Percentiles rank a stretch among this genome's conserved stretches.
These are phyloP conservation scores for Eremochloa ophiuroides DNA, from an alignment of 176 grass and related monocot species.

Conservation along the genomic window DNA sequence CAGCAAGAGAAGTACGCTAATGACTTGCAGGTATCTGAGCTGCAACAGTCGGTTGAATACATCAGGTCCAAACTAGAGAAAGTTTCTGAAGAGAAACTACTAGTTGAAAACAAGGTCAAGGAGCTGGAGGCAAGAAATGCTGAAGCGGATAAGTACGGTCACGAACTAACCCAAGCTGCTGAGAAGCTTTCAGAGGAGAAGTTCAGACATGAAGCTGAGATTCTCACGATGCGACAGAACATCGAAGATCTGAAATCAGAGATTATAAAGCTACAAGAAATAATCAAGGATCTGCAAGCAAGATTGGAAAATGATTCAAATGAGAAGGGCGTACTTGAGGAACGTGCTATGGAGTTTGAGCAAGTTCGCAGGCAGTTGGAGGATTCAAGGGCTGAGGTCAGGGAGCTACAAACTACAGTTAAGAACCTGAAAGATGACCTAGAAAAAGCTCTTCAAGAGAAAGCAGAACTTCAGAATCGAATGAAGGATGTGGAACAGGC, in stretches of 20 bases:
- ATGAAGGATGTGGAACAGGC: constrained; percentile 47
- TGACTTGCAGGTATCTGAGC: background rate
- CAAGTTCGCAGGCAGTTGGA: constrained; percentile 45
- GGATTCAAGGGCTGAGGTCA: constrained; percentile 19
- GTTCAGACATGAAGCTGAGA: constrained; percentile 42
- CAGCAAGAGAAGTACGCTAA: constrained; percentile 5
- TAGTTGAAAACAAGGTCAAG: constrained; percentile 21
- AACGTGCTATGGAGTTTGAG: constrained; percentile 43
- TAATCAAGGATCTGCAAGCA: constrained; percentile 45
- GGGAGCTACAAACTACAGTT: constrained; percentile 37
- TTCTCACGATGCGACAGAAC: constrained; percentile 32
- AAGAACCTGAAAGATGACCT: constrained; percentile 51
- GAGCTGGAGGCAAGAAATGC: constrained; percentile 29
- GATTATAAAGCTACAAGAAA: constrained; percentile 40
- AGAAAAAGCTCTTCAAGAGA: constrained; percentile 36
- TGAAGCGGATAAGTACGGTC: constrained; percentile 29
- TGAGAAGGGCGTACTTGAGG: constrained; percentile 58
- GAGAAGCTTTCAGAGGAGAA: constrained; percentile 39
- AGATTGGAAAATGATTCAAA: constrained; percentile 43
- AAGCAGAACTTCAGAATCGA: constrained; percentile 38
- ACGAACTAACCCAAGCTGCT: constrained; percentile 13
- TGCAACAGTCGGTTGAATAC: constrained; percentile 22
- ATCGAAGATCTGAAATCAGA: constrained; percentile 34
- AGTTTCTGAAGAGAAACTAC: constrained; percentile 31
- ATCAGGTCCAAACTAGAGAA: constrained; percentile 22